phyloP scores from a whole-genome alignment of 495 filamentous ascomycete species.

The Trichodelitschia bisporula region DNA sequence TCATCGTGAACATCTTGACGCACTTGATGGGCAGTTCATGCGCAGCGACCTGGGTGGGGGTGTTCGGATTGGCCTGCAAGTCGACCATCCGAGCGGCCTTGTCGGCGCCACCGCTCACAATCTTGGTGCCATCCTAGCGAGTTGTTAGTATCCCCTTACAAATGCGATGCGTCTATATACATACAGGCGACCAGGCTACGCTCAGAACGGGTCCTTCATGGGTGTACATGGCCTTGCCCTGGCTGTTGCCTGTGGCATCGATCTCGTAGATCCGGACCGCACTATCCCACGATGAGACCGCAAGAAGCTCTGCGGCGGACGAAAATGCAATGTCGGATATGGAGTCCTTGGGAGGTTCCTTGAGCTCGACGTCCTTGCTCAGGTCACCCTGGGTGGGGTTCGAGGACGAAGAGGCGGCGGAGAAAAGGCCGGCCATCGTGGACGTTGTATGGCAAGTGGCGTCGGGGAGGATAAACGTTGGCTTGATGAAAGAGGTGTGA shows the following conservation, averaged over 20 bases:
- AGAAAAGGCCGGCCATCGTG: constrained; percentile 48
- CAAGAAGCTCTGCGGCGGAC: constrained; percentile 49
- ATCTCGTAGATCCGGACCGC: constrained; percentile 85
- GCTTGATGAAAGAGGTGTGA: too few species aligned
- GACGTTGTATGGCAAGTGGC: not conserved
- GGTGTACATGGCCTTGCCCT: constrained; percentile 56
- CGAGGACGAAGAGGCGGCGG: constrained; percentile 21
- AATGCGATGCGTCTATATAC: constrained; percentile 5
- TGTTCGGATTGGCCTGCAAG: constrained; percentile 28
- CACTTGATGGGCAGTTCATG: constrained; percentile 62
- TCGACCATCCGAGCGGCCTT: constrained; percentile 64
- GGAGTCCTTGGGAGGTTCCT: constrained; percentile 57
- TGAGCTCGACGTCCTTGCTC: constrained; percentile 62
- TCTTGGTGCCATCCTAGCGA: constrained; percentile 39
- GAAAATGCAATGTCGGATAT: constrained; percentile 69
- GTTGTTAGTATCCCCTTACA: not conserved
- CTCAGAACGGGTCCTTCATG: constrained; percentile 54
- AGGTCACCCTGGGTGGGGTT: constrained; percentile 70
- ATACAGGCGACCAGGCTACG: constrained; percentile 65
- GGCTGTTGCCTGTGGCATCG: constrained; percentile 38
- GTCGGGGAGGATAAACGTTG: too few species aligned
- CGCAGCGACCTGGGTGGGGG: constrained; percentile 37
- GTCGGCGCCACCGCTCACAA: constrained; percentile 65
- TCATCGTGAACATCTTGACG: constrained; percentile 48
- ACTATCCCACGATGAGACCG: constrained; percentile 81